phyloP scores from a whole-genome alignment of 2,329 filamentous ascomycete species.

The Zymoseptoria pseudotritici region DNA sequence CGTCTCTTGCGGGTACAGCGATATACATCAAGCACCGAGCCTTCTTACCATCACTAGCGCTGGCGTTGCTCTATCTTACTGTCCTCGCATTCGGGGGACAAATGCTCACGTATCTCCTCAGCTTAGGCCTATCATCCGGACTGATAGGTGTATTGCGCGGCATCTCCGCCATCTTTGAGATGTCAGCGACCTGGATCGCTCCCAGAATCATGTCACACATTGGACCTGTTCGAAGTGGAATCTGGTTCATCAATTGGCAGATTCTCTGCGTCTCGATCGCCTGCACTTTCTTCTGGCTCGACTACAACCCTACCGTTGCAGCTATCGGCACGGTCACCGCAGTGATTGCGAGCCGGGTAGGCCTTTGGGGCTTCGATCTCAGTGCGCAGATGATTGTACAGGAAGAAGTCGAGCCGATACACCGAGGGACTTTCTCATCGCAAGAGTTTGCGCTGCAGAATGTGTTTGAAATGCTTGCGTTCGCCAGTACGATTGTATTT shows the following conservation, averaged over 20 bases:
- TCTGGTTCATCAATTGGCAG: conserved; percentile 67
- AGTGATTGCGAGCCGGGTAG: conserved; percentile 36
- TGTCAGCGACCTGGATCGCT: conserved; percentile 54
- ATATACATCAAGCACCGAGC: conserved; percentile 48
- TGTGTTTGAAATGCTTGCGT: conserved; percentile 61
- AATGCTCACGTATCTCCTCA: conserved; percentile 58
- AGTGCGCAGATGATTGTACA: conserved; percentile 41
- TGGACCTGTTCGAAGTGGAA: conserved; percentile 52
- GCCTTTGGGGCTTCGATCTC: conserved; percentile 44
- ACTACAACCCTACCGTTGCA: conserved; percentile 8
- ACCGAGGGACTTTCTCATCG: conserved; percentile 61
- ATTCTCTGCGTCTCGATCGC: conserved; percentile 45
- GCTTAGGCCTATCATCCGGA: conserved; percentile 45
- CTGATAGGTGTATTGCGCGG: conserved; percentile 50
- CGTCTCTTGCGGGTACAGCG: conserved; percentile 18
- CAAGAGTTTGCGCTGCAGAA: conserved; percentile 63
- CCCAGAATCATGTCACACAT: conserved; percentile 48
- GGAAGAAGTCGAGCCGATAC: conserved; percentile 32
- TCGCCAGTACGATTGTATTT: conserved; percentile 58
- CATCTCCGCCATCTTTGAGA: conserved; percentile 48
- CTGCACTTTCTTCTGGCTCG: conserved; percentile 29
- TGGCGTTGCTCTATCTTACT: conserved; percentile 55
- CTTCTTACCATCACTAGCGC: conserved; percentile 54
- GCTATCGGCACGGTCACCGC: conserved; percentile 31
- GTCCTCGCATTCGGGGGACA: conserved; percentile 54